Percentiles rank a stretch among this genome's conserved stretches.
Conservation (phyloP, 2,329 filamentous ascomycete genomes). For the Lachnellula occidentalis region DNA sequence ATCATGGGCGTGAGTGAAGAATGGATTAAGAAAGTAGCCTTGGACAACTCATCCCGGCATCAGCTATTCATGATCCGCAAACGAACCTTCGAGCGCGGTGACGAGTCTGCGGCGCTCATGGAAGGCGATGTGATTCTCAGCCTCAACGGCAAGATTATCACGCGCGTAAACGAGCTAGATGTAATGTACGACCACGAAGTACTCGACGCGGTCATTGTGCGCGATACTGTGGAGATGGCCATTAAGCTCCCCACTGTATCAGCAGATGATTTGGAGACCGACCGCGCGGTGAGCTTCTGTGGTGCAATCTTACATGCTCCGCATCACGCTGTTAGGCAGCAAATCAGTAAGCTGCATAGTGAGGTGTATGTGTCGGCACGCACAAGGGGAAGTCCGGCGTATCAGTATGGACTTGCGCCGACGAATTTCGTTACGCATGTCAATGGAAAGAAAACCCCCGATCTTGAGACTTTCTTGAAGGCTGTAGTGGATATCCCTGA, state of each 20-base stretch:
- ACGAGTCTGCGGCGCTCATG: constrained; percentile 60
- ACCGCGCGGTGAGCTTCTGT: constrained; percentile 89
- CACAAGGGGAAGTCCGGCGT: constrained; percentile 74
- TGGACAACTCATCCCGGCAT: constrained; percentile 84
- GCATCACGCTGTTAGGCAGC: constrained; percentile 92
- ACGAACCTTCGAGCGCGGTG: constrained; percentile 63
- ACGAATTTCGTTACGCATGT: constrained; percentile 98
- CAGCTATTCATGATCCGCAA: constrained; percentile 99
- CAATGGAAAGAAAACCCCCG: constrained; percentile 79
- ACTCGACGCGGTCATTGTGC: constrained; percentile 80
- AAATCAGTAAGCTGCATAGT: constrained; percentile 93
- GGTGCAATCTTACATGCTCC: constrained; percentile 89
- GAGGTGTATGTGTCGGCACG: constrained; percentile 93
- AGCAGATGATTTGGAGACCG: constrained; percentile 86
- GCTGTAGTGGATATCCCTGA: constrained; percentile 86
- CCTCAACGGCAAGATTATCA: constrained; percentile 87
- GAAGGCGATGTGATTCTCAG: constrained; percentile 93
- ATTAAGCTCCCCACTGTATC: constrained; percentile 79
- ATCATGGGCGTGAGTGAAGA: constrained; percentile 96
- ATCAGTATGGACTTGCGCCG: constrained; percentile 86
- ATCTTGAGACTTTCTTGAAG: constrained; percentile 72
- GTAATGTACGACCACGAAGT: constrained; percentile 89
- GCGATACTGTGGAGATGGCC: constrained; percentile 72
- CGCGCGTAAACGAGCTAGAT: constrained; percentile 86
- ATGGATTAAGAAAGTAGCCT: constrained; percentile 87